These are phyloP conservation scores for Cladophialophora psammophila DNA, from an alignment of 2,329 filamentous ascomycete genomes.

Conservation along the genomic window DNA sequence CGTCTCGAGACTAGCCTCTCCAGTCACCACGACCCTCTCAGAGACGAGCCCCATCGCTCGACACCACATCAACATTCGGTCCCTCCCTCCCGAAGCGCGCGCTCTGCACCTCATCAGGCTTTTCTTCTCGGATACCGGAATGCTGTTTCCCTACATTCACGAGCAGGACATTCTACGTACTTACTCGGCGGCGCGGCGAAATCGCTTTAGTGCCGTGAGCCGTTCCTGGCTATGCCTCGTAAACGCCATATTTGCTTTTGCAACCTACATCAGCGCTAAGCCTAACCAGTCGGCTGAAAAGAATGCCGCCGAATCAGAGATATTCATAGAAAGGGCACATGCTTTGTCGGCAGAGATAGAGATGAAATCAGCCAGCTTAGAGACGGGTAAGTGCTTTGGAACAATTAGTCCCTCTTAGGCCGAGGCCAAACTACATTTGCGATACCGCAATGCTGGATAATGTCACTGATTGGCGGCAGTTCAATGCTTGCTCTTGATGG, in stretches of 20 bases:
- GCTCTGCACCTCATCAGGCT: constrained; percentile 45
- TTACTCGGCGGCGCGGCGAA: constrained; percentile 40
- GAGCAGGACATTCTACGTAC: constrained; percentile 41
- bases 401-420: background rate
- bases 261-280: constrained; percentile 36
- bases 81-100: constrained; percentile 28
- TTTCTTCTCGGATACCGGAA: constrained; percentile 48
- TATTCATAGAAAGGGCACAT: constrained; percentile 35
- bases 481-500: constrained; percentile 35
- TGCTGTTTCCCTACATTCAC: constrained; percentile 45
- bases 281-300: constrained; percentile 33
- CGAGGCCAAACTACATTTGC: background rate
- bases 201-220: constrained; percentile 39
- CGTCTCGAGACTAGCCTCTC: constrained; percentile 33
- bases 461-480: constrained; percentile 20
- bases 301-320: constrained; percentile 34
- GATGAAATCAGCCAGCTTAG: constrained; percentile 33
- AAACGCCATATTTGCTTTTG: constrained; percentile 45
- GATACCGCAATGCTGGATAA: too few species aligned
- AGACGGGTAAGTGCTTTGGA: constrained; percentile 27
- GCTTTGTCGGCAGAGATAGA: constrained; percentile 33
- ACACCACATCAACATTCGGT: constrained; percentile 31
- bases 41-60: constrained; percentile 28
- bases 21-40: constrained; percentile 30
- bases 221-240: constrained; percentile 46